Evolutionary conservation across 495 filamentous ascomycete genomes (phyloP).

Genomic region (Aspergillus egyptiacus): DNA sequence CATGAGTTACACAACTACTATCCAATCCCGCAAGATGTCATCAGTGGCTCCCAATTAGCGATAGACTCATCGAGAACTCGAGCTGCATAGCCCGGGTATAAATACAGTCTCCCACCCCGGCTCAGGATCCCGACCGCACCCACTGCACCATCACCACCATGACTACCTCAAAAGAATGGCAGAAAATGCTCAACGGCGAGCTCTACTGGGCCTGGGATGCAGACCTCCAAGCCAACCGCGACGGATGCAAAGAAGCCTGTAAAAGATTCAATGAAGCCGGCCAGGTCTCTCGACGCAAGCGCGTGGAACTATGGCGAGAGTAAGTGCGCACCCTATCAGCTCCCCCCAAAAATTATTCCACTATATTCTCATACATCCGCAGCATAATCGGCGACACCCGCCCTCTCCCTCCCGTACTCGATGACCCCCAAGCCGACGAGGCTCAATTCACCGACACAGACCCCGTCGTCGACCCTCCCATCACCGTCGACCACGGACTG

Average conservation of each 20-base stretch:
- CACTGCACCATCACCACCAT: slow-evolving; percentile 6
- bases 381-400: slow-evolving; percentile 54
- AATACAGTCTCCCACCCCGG: not conserved
- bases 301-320: slow-evolving; percentile 65
- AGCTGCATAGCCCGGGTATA: not conserved
- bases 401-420: slow-evolving; percentile 50
- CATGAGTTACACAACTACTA: not conserved
- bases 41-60: no score
- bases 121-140: no score
- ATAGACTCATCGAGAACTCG: no score
- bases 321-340: slow-evolving; percentile 31
- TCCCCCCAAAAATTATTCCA: not conserved
- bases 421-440: slow-evolving; percentile 52
- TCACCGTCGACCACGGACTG: slow-evolving; percentile 68
- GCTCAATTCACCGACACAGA: slow-evolving; percentile 49
- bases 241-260: slow-evolving; percentile 52
- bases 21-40: no score
- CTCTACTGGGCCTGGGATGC: slow-evolving; percentile 47
- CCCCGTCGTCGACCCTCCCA: slow-evolving; percentile 60
- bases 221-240: slow-evolving; percentile 49
- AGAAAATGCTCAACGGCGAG: slow-evolving; percentile 35
- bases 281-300: slow-evolving; percentile 44
- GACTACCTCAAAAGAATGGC: slow-evolving; percentile 32
- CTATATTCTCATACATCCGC: not conserved
- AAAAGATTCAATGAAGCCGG: slow-evolving; percentile 54